Conservation (phyloP, 352 stramenopile species). For the Phytophthora cryptogea region DNA sequence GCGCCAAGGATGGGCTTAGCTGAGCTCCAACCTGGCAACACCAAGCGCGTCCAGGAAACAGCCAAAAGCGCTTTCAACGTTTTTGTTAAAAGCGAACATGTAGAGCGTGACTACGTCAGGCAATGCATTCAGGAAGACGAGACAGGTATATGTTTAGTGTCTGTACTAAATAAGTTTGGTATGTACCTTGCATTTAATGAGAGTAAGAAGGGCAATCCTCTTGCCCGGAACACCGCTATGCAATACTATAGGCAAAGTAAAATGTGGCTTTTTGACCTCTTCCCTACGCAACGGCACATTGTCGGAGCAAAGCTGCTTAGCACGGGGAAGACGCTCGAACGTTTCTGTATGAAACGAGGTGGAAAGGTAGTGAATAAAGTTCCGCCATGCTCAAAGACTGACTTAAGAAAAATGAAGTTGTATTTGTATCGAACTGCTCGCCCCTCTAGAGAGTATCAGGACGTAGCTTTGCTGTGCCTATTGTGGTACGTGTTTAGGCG, state of each 20-base stretch:
- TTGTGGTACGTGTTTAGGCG: constrained; percentile 33
- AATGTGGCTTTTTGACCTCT: not conserved
- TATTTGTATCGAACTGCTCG: constrained; percentile 4
- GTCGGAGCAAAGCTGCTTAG: constrained; percentile 4
- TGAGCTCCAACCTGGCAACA: constrained; percentile 2
- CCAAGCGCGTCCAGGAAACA: not conserved
- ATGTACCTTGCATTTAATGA: constrained; percentile 4
- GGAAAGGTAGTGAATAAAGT: not conserved
- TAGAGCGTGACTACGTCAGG: not conserved
- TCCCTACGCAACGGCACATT: constrained; percentile 1
- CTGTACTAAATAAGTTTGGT: constrained; percentile 5
- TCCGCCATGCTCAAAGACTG: not conserved
- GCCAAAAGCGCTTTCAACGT: not conserved
- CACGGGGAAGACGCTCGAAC: constrained; percentile 3
- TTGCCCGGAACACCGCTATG: not conserved
- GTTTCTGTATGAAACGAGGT: constrained; percentile 1
- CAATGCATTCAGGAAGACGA: not conserved
- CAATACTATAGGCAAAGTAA: not conserved
- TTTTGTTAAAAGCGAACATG: not conserved
- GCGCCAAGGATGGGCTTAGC: not conserved
- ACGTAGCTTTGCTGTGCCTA: constrained; percentile 16
- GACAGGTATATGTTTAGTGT: constrained; percentile 3
- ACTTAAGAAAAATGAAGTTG: not conserved
- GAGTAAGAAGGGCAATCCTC: not conserved
- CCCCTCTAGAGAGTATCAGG: constrained; percentile 11